Base-by-base conservation (phyloP, 768 basidiomycete species). In the Pulveroboletus sp. region DNA sequence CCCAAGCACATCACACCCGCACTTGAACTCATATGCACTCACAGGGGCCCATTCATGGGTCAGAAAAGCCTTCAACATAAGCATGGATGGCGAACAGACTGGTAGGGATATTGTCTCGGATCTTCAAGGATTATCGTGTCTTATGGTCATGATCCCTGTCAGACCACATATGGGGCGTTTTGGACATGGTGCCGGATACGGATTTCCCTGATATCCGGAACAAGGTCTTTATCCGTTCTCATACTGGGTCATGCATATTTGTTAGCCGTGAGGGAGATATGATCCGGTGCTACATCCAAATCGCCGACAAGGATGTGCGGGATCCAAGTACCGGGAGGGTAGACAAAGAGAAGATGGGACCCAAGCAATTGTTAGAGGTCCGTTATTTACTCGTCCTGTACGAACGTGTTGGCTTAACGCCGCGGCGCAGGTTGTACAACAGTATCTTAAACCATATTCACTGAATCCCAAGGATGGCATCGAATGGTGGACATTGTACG, bases 31-130 rank as follows among this genome's bases (percentile, higher is more conserved):
- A 63, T n/a, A 32, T 39, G 7, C 30, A 9, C 42, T 10, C 31
- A 35, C 57, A 86, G 85, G 86, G 7, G 88, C 87, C 0, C 88
- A 89, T 67, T 89, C 86, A 8, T 90, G 88, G 86, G 85, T 90
- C 21, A 78, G 89, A 21, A 88, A 86, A 51, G 47, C 67, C 0
- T 69, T 88, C 6, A 72, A 73, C 12, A 83, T 91, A 44, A 61
- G 69, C 5, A 86, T 91, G 86, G 80, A 89, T 51, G 89, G 89
- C 7, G 86, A 90, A 62, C 83, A 87, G 53, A 76, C 64, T 9
- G 74, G 76, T 67, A 50, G 56, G 47, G 50, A 51, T 3, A 8
- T 27, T 9, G 8, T 9, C 12, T 35, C 7, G 1, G 2, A 31
- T 32, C 8, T 11, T 8, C 14, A 24, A 14, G 24, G 5, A 18